These are phyloP conservation scores for Erysimum cheiranthoides DNA, from an alignment of 345 rosid genomes.

Conservation along the genomic window DNA sequence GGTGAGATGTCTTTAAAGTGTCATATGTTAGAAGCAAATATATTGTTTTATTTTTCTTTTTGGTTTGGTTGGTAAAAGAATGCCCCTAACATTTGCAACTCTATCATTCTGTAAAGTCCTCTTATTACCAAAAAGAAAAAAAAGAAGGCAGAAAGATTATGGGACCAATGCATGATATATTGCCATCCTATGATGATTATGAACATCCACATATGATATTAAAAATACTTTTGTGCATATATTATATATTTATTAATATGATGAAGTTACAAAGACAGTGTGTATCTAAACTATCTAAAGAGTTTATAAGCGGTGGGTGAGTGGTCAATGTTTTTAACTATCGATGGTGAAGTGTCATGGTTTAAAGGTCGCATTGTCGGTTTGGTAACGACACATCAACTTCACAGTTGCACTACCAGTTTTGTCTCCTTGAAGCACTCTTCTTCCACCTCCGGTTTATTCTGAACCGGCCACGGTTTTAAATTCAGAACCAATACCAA, in stretches of 20 bases:
- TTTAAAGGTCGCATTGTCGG: conserved; percentile 34
- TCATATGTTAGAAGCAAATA: conserved; percentile 32
- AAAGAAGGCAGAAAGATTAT: conserved; percentile 32
- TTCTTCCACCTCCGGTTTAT: conserved; percentile 3
- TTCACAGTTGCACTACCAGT: conserved; percentile 13
- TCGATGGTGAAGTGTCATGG: conserved; percentile 40
- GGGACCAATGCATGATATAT: conserved; percentile 30
- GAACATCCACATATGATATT: conserved; percentile 22
- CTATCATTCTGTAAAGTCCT: conserved; percentile 43
- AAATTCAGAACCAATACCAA: conserved; percentile 8
- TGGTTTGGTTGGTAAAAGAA: conserved; percentile 33
- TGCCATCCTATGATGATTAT: conserved; percentile 30
- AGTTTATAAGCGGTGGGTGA: conserved; percentile 32
- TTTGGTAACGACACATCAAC: conserved; percentile 38
- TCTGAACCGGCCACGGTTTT: conserved; percentile 10
- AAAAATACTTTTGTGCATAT: background rate
- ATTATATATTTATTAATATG: background rate
- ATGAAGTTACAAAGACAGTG: background rate
- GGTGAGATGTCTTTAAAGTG: conserved; percentile 39
- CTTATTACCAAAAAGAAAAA: background rate
- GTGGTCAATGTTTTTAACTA: conserved; percentile 31
- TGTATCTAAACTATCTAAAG: background rate
- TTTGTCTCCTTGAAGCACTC: conserved; percentile 12
- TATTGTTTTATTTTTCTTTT: background rate
- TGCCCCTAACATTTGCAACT: conserved; percentile 39